These are phyloP conservation scores for Vitis hybrid DNA, from an alignment of 177 flowering plant species.

Conservation along the genomic window DNA sequence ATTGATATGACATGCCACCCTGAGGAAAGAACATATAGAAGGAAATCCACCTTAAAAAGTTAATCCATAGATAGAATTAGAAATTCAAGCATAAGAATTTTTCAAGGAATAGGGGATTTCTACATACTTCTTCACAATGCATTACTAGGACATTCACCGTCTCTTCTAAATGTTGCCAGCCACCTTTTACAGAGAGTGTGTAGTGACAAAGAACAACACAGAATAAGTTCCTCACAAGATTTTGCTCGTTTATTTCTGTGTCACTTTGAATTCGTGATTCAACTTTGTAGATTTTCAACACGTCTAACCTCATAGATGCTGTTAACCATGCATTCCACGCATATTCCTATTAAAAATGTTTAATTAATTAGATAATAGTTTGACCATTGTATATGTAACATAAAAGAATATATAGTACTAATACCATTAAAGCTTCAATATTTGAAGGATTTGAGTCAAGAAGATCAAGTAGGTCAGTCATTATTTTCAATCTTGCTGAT, in stretches of 20 bases:
- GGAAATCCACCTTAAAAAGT: constrained; percentile 5
- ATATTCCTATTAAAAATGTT: constrained; percentile 60
- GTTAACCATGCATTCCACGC: constrained; percentile 93
- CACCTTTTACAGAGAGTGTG: constrained; percentile 81
- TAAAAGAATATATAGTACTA: not conserved
- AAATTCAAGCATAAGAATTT: not conserved
- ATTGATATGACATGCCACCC: constrained; percentile 48
- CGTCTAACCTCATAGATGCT: constrained; percentile 61
- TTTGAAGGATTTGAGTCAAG: constrained; percentile 91
- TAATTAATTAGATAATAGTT: constrained; percentile 16
- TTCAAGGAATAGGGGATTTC: not conserved
- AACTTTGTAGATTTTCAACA: constrained; percentile 53
- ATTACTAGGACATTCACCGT: constrained; percentile 71
- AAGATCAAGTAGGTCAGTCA: constrained; percentile 81
- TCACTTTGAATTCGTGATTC: constrained; percentile 29
- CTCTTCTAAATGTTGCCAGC: constrained; percentile 97
- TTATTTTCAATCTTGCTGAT: constrained; percentile 60
- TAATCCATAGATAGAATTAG: not conserved
- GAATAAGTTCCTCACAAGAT: constrained; percentile 57
- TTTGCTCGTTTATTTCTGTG: constrained; percentile 45
- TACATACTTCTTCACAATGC: constrained; percentile 61
- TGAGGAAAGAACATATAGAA: constrained; percentile 31
- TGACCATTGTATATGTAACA: not conserved
- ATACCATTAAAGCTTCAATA: constrained; percentile 94
- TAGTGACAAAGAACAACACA: constrained; percentile 80